Base-by-base conservation (phyloP, 257 asterid species). In the Solanum bukasovii region DNA sequence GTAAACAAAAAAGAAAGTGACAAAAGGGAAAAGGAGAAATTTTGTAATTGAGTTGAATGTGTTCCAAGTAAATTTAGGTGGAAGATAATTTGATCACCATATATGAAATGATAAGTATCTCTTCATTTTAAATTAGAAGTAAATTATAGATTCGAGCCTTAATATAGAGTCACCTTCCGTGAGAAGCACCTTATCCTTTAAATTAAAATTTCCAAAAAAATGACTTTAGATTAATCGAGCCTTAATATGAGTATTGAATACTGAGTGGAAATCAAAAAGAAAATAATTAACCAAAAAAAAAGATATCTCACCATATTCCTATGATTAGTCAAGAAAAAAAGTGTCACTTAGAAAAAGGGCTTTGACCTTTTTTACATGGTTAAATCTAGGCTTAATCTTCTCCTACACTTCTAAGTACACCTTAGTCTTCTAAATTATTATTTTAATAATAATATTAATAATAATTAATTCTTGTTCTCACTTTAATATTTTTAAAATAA, bases 371-470 rank as follows among this genome's bases (percentile, higher is more conserved):
- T 46, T 46, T 46, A 81, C 12, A 46, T 25, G 7, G 85, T 81
- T 33, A 79, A 79, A 79, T 79, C 84, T 14, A 44, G 84, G 84
- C 31, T 42, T 25, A 44, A 79, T 79, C 65, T 79, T 79, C 85
- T 81, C 68, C 42, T 9, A 44, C 2, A 27, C 10, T 29, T 31
- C 38, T 46, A 81, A 46, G 85, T 18, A 81, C 44, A 46, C 20
- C 29, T 29, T 46, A 49, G 29, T n/a, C 11, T 27, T 46, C 85
- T 27, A 46, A 44, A 78, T 42, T 40, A 40, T 37, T 37, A 31
- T 71, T 13, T 13, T 31, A 29, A 72, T 33, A 29, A 13, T 29
- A 13, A 25, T 29, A 29, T 2, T 68, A 70, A 71, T 71, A 73
- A 9, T 34, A 33, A 34, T 56, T 46, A 79, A 46, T 46, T 81